These are phyloP conservation scores for Cynara cardunculus DNA, from an alignment of 129 eudicot species.

Conservation along the genomic window DNA sequence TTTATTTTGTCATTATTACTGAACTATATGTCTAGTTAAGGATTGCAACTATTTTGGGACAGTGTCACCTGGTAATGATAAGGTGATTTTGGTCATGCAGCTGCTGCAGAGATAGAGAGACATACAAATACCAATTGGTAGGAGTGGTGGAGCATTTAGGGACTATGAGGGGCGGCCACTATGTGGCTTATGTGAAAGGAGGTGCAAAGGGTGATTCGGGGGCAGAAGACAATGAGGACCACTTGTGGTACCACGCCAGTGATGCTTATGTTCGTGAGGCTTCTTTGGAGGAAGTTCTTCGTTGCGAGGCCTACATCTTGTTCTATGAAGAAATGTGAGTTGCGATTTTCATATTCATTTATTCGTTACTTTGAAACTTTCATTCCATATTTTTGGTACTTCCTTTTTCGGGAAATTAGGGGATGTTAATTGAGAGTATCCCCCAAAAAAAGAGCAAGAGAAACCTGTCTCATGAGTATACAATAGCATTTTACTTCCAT, in stretches of 20 bases:
- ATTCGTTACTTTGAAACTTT: constrained; percentile 9
- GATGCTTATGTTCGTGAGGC: constrained; percentile 64
- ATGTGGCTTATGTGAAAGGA: constrained; percentile 79
- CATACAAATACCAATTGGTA: constrained; percentile 48
- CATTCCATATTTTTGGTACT: constrained; percentile 7
- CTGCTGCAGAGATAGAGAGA: constrained; percentile 49
- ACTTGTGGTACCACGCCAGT: constrained; percentile 75
- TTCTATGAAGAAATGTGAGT: constrained; percentile 67
- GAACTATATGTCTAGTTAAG: background rate
- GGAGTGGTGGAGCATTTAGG: constrained; percentile 97
- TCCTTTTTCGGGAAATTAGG: constrained; percentile 14
- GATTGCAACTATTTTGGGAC: background rate
- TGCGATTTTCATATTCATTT: background rate
- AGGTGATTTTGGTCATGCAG: constrained; percentile 19
- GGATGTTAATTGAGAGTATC: constrained; percentile 19
- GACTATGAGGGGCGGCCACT: constrained; percentile 85
- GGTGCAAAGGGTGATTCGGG: constrained; percentile 21
- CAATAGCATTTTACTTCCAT: constrained; percentile 19
- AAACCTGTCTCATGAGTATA: constrained; percentile 32
- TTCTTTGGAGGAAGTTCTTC: constrained; percentile 68
- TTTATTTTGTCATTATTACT: background rate
- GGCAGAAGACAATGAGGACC: constrained; percentile 22
- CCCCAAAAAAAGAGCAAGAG: constrained; percentile 13
- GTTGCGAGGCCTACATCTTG: constrained; percentile 79
- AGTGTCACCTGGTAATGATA: background rate